Base-by-base conservation (phyloP, 495 filamentous ascomycete genomes). In the Lophiostoma macrostomum region DNA sequence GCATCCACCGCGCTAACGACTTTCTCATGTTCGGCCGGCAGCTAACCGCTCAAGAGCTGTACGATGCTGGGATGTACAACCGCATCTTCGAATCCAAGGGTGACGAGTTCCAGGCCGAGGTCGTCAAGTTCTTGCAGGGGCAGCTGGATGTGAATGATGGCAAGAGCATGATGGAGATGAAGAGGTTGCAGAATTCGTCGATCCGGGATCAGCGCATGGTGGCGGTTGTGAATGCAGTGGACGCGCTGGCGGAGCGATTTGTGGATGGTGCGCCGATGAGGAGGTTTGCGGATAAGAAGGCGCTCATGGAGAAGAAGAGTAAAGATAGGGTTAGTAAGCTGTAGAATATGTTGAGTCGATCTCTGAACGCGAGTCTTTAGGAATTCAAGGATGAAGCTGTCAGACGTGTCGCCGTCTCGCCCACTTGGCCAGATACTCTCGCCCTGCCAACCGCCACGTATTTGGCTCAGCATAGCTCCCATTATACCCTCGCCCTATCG, bases 101-200 rank as follows among this genome's bases (percentile, higher is more conserved):
- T 5, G 58, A 48, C 6, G 49, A 43, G 27, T 69, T 69, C 36
- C 61, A 61, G 35, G 36, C 28, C 0, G 18, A 58, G 30, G 66
- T 69, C 16, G 11, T 61, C 13, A 44, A 16, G 47, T 67, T 59
- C 43, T 52, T 69, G 58, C 38, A 58, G 45, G 62, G 50, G 28
- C 54, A 63, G 64, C 38, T 69, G 52, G 39, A 50, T 24, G 50
- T 56, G 18, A 61, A 66, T 55, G 64, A 65, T 60, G 66, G 66
- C 49, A 67, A 65, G 64, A 65, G 61, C 42, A 69, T 69, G 66
- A 69, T 69, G 51, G 66, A 69, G 56, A 65, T 63, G 61, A 69
- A 69, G 64, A 45, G 64, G 64, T 55, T 69, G 55, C 61, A 65
- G 58, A 69, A 69, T 61, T 53, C 60, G 37, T 37, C 44, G 34